Conservation (phyloP, 257 asterid genomes). For the Gentiana dahurica region DNA sequence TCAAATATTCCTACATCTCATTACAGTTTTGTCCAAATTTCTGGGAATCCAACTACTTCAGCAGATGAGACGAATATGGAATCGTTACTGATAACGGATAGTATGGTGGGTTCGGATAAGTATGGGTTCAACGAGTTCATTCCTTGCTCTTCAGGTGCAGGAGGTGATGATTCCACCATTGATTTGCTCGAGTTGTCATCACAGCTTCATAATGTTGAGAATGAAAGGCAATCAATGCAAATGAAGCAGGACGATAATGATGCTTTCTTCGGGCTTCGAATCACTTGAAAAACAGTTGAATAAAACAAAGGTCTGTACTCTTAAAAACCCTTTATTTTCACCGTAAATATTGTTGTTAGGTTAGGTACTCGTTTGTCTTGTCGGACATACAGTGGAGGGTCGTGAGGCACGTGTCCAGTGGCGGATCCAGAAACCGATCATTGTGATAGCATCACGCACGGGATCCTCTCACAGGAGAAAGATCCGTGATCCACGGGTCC, state of each 20-base stretch:
- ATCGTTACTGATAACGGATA: conserved; percentile 19
- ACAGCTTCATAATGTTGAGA: conserved; percentile 34
- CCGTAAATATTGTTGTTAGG: no score
- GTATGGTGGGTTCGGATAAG: conserved; percentile 9
- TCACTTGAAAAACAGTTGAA: conserved; percentile 11
- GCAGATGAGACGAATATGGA: conserved; percentile 17
- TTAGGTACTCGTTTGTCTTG: no score
- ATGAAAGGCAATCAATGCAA: conserved; percentile 21
- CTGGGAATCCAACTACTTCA: conserved; percentile 17
- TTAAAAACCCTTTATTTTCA: no score
- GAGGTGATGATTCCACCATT: conserved; percentile 24
- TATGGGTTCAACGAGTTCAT: conserved; percentile 13
- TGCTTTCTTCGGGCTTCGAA: conserved; percentile 23
- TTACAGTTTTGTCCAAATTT: conserved; percentile 12
- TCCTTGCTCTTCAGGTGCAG: conserved; percentile 9
- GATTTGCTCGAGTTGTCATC: conserved; percentile 29
- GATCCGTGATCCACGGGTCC: no score
- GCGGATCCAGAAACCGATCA: no score
- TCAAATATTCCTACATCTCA: conserved; percentile 11
- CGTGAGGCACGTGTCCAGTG: no score
- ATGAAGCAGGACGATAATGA: conserved; percentile 20
- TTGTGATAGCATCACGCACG: no score
- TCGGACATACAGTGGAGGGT: no score
- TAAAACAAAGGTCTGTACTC: no score
- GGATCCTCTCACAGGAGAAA: no score